Conservation (phyloP, 805 yeast species). For the Candida piceae region DNA sequence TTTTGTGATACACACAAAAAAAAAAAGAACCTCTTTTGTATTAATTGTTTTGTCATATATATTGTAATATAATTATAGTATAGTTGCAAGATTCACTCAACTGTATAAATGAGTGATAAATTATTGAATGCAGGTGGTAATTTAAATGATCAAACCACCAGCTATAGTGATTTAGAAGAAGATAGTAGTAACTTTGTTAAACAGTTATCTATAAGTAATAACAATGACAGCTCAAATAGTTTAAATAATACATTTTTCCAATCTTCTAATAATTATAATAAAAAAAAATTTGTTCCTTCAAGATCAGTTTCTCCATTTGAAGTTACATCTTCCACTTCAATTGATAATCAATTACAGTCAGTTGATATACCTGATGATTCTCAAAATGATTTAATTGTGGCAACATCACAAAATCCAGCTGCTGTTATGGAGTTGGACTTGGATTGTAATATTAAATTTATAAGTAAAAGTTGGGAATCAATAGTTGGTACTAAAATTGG, state of each 20-base stretch:
- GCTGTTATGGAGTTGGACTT: slow-evolving; percentile 81
- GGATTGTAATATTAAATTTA: slow-evolving; percentile 69
- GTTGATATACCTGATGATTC: slow-evolving; percentile 5
- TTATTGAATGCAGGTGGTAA: not conserved
- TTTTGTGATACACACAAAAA: too few relatives aligned
- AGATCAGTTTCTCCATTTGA: slow-evolving; percentile 19
- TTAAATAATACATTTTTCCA: too few relatives aligned
- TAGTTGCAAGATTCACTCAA: too few relatives aligned
- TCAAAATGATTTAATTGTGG: slow-evolving; percentile 45
- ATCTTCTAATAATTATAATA: not conserved
- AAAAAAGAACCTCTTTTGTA: too few relatives aligned
- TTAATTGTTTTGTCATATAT: too few relatives aligned
- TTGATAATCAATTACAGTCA: slow-evolving; percentile 8
- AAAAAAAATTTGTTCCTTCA: slow-evolving; percentile 8
- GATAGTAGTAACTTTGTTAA: not conserved
- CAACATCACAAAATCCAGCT: slow-evolving; percentile 66
- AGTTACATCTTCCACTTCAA: slow-evolving; percentile 9
- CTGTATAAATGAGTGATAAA: not conserved
- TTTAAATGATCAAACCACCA: too few relatives aligned
- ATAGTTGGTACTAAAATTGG: slow-evolving; percentile 63
- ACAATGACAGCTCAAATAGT: too few relatives aligned
- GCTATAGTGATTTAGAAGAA: too few relatives aligned
- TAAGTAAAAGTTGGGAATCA: slow-evolving; percentile 73
- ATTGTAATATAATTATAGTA: too few relatives aligned
- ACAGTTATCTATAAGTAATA: too few relatives aligned